Evolutionary conservation across 2,329 filamentous ascomycete genomes (phyloP).

Genomic region (Penicillium oxalicum): DNA sequence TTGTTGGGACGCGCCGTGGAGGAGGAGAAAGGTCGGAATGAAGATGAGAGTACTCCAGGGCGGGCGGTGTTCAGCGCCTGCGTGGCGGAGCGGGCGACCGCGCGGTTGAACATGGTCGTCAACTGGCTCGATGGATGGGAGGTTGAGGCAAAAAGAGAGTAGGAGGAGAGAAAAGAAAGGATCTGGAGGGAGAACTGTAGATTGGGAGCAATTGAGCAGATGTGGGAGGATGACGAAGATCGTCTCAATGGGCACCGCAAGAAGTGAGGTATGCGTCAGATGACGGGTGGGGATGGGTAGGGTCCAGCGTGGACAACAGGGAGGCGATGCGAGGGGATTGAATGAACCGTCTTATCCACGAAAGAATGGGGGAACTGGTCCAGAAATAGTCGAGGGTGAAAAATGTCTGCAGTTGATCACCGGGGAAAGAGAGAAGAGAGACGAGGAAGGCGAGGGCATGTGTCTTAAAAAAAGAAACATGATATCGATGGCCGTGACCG

Average conservation of each 20-base stretch:
- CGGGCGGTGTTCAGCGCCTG: constrained; percentile 20
- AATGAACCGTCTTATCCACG: too few species aligned
- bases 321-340: too few species aligned
- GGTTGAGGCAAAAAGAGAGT: background rate
- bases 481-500: too few species aligned
- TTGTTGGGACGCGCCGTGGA: constrained; percentile 23
- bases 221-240: background rate
- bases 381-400: too few species aligned
- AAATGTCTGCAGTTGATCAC: too few species aligned
- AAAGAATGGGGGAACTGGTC: too few species aligned
- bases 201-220: background rate
- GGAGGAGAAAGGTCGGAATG: constrained; percentile 26
- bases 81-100: constrained; percentile 22
- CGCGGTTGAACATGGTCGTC: constrained; percentile 25
- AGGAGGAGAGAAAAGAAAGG: background rate
- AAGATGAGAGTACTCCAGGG: constrained; percentile 16
- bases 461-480: too few species aligned
- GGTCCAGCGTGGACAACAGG: background rate
- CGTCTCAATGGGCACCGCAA: background rate
- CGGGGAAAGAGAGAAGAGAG: too few species aligned
- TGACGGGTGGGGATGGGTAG: background rate
- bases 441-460: too few species aligned
- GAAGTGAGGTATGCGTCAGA: background rate
- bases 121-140: background rate
- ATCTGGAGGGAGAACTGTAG: background rate